Evolutionary conservation across 495 filamentous ascomycete genomes (phyloP).

Genomic region (Neurospora discreta): DNA sequence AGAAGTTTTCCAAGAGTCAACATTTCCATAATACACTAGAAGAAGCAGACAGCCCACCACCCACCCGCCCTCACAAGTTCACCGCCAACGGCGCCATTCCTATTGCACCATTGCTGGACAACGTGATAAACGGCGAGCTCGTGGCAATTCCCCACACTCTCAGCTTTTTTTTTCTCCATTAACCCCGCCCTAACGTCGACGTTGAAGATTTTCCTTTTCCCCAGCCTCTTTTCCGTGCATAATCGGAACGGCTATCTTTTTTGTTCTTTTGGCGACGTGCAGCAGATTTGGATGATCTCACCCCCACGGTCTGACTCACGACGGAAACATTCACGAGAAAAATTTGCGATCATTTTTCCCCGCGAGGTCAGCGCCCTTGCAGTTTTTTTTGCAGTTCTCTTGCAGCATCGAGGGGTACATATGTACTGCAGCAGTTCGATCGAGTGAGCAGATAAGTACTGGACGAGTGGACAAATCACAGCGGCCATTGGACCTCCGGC

Average conservation of each 20-base stretch:
- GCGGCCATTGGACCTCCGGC: background rate
- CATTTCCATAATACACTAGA: background rate
- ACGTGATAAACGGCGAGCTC: background rate
- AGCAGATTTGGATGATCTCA: background rate
- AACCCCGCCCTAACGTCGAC: background rate
- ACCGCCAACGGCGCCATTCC: background rate
- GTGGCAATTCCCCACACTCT: background rate
- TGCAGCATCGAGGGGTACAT: background rate
- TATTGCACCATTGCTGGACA: background rate
- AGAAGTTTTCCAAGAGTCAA: background rate
- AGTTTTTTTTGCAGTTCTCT: background rate
- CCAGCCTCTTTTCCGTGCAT: background rate
- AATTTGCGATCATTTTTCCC: background rate
- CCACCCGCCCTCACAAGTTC: background rate
- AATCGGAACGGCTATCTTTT: background rate
- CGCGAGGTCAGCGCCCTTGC: background rate
- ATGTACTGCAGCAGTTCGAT: background rate
- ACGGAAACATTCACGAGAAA: background rate
- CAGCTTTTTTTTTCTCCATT: background rate
- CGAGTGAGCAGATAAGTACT: background rate
- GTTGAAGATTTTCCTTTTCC: background rate
- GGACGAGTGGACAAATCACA: background rate
- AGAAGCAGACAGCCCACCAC: background rate
- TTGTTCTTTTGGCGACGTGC: background rate
- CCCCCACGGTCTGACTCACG: background rate